phyloP scores from a whole-genome alignment of 2,329 filamentous ascomycete species.

The Cladophialophora yegresii region DNA sequence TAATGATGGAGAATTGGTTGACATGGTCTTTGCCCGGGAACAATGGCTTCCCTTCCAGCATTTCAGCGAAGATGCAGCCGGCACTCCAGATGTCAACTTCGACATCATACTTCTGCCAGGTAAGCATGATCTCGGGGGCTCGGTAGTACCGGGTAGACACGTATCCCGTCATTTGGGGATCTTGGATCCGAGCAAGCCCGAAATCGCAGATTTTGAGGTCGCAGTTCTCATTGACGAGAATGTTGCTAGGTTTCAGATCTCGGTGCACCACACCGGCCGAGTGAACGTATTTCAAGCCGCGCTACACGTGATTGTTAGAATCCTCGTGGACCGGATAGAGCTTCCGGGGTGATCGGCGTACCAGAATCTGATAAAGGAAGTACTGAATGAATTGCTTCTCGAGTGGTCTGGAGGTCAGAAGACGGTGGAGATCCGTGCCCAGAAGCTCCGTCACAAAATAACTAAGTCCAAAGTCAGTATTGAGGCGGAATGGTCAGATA shows the following conservation, averaged over 20 bases:
- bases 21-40: slow-evolving; percentile 99
- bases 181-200: slow-evolving; percentile 93
- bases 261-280: slow-evolving; percentile 97
- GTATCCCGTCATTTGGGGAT: slow-evolving; percentile 99
- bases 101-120: slow-evolving; percentile 99
- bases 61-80: slow-evolving; percentile 98
- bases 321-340: slow-evolving; percentile 1
- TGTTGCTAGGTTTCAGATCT: slow-evolving; percentile 97
- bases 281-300: slow-evolving; percentile 97
- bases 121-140: slow-evolving; percentile 99
- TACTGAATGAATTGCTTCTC: slow-evolving; percentile 99
- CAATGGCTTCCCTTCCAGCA: slow-evolving; percentile 96
- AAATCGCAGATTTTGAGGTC: slow-evolving; percentile 99
- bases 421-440: slow-evolving; percentile 91
- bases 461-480: slow-evolving; percentile 51
- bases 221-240: slow-evolving; percentile 99
- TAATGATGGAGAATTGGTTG: slow-evolving; percentile 99
- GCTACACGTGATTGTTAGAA: slow-evolving; percentile 57
- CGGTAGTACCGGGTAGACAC: slow-evolving; percentile 98
- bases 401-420: slow-evolving; percentile 90
- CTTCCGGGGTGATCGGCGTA: slow-evolving; percentile 51
- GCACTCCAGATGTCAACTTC: slow-evolving; percentile 99
- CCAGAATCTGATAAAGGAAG: slow-evolving; percentile 98
- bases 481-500: slow-evolving; percentile 24
- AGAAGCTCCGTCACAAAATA: slow-evolving; percentile 98